Conservation (phyloP, 495 filamentous ascomycete genomes). For the Xylaria bambusicola region DNA sequence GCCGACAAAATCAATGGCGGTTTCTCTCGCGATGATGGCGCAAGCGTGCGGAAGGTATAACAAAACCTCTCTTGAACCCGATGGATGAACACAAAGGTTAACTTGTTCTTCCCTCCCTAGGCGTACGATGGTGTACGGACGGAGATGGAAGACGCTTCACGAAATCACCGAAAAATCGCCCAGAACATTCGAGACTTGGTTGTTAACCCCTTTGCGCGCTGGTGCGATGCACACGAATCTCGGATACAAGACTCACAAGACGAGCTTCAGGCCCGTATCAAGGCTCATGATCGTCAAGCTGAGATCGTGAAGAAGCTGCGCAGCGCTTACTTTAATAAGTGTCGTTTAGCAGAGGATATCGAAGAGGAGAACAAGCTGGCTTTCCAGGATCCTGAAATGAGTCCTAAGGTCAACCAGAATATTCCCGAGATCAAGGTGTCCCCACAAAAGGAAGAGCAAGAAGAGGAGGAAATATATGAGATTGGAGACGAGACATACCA, state of each 20-base stretch:
- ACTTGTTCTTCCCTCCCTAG: constrained; percentile 44
- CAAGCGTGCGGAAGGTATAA: constrained; percentile 86
- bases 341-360: constrained; percentile 89
- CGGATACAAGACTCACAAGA: constrained; percentile 93
- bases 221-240: constrained; percentile 91
- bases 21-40: constrained; percentile 91
- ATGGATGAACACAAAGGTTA: constrained; percentile 14
- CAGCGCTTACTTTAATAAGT: constrained; percentile 98
- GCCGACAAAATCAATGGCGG: constrained; percentile 82
- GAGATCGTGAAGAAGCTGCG: constrained; percentile 88
- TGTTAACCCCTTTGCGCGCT: constrained; percentile 87
- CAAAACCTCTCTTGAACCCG: constrained; percentile 9
- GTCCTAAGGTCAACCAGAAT: constrained; percentile 48
- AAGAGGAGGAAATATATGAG: constrained; percentile 79
- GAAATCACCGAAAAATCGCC: constrained; percentile 91
- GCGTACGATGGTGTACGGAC: constrained; percentile 93
- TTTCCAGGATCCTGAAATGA: constrained; percentile 76
- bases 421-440: constrained; percentile 61
- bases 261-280: constrained; percentile 84
- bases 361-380: constrained; percentile 99
- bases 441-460: constrained; percentile 44
- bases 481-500: constrained; percentile 85
- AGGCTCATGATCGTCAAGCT: constrained; percentile 87
- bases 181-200: constrained; percentile 95
- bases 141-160: constrained; percentile 91